These are phyloP conservation scores for Penicillium italicum DNA, from an alignment of 2,329 filamentous ascomycete species.

Conservation along the genomic window DNA sequence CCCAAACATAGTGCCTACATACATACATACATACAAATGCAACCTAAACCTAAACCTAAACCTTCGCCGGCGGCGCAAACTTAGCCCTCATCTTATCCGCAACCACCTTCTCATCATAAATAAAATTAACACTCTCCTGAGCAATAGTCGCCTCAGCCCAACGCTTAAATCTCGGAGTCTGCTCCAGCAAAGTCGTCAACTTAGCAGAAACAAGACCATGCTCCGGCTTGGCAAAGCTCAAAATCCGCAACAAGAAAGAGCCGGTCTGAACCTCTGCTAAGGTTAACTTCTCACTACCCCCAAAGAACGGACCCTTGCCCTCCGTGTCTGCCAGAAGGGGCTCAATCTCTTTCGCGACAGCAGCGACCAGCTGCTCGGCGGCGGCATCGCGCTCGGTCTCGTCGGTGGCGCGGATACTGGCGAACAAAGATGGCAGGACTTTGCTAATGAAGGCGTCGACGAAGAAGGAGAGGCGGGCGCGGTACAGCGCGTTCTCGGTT, in stretches of 20 bases:
- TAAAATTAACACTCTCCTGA: slow-evolving; percentile 63
- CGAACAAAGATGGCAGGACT: slow-evolving; percentile 49
- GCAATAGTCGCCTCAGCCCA: slow-evolving; percentile 61
- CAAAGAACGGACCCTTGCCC: slow-evolving; percentile 56
- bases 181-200: slow-evolving; percentile 47
- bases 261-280: slow-evolving; percentile 68
- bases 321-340: slow-evolving; percentile 57
- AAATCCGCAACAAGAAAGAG: slow-evolving; percentile 63
- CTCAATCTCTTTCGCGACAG: slow-evolving; percentile 67
- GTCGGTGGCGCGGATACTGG: slow-evolving; percentile 47
- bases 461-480: slow-evolving; percentile 69
- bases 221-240: slow-evolving; percentile 53
- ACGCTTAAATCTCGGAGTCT: slow-evolving; percentile 63
- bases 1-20: not conserved
- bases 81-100: slow-evolving; percentile 45
- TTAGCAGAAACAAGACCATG: slow-evolving; percentile 49
- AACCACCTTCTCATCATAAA: slow-evolving; percentile 56
- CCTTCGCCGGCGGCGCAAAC: slow-evolving; percentile 31
- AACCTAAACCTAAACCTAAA: not conserved
- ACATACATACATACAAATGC: not conserved
- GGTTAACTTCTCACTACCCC: slow-evolving; percentile 61
- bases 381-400: slow-evolving; percentile 51
- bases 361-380: slow-evolving; percentile 51
- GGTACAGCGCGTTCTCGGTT: slow-evolving; percentile 55
- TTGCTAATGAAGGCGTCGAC: slow-evolving; percentile 66